Conservation (phyloP, 768 basidiomycete species). For the Phaeotremella fagi region DNA sequence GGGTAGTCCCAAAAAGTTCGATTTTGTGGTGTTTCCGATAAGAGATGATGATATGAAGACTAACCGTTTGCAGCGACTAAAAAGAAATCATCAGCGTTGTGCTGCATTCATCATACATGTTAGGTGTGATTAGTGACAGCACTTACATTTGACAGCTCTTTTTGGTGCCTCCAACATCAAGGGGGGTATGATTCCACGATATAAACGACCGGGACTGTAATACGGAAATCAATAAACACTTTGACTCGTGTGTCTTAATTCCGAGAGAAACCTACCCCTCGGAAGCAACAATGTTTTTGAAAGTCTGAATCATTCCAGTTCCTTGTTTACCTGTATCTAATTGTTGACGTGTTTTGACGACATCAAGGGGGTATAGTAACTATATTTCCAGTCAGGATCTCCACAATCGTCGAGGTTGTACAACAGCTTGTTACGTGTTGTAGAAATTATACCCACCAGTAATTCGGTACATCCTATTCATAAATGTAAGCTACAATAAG, state of each 20-base stretch:
- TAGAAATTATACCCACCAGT: no score
- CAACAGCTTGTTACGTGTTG: no score
- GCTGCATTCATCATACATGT: neutral
- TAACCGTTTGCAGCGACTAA: conserved; percentile 38
- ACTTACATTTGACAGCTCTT: conserved; percentile 76
- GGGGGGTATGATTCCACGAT: conserved; percentile 94
- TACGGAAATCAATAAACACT: neutral
- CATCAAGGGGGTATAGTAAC: conserved; percentile 60
- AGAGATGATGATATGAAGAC: conserved; percentile 56
- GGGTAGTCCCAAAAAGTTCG: neutral
- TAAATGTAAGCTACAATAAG: conserved; percentile 47
- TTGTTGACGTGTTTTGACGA: conserved; percentile 98
- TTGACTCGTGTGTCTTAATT: neutral
- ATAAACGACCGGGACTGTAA: conserved; percentile 54
- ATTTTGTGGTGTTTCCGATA: neutral
- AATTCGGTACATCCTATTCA: conserved; percentile 47
- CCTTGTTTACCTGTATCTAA: conserved; percentile 76
- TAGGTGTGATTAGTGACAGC: conserved; percentile 13
- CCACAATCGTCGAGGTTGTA: conserved; percentile 62
- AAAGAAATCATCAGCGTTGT: conserved; percentile 1
- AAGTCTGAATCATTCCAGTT: conserved; percentile 73
- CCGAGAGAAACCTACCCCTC: conserved; percentile 65
- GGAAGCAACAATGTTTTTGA: conserved; percentile 73
- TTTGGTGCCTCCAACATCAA: conserved; percentile 95
- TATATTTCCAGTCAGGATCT: conserved; percentile 13